Conservation (phyloP, 257 asterid species). For the Scutellaria baicalensis region DNA sequence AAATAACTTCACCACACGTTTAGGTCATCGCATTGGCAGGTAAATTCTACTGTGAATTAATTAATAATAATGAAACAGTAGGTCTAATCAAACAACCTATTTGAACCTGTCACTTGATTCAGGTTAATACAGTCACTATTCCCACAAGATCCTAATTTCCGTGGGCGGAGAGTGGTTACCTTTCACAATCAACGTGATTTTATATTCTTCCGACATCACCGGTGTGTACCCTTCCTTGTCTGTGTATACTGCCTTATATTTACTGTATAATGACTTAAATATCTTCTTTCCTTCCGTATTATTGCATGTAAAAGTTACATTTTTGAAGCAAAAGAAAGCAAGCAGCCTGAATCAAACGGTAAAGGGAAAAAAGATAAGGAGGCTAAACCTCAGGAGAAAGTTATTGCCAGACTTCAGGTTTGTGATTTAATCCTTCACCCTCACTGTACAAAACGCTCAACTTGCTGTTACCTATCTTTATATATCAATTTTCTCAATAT, state of each 20-base stretch:
- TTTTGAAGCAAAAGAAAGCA: conserved; percentile 67
- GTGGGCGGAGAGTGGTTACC: conserved; percentile 89
- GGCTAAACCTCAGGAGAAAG: conserved; percentile 37
- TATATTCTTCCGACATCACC: conserved; percentile 90
- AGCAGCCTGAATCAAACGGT: conserved; percentile 42
- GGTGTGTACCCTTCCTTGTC: conserved; percentile 34
- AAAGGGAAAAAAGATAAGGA: conserved; percentile 27
- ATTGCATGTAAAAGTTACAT: conserved; percentile 51
- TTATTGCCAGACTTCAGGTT: conserved; percentile 87
- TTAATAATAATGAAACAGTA: not conserved
- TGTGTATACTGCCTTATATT: not conserved
- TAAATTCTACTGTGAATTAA: conserved; percentile 12
- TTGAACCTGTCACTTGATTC: not conserved
- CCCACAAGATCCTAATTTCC: conserved; percentile 86
- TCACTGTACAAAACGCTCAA: not conserved
- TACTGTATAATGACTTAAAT: not conserved
- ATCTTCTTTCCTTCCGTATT: conserved; percentile 1
- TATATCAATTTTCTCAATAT: not conserved
- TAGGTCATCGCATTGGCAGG: conserved; percentile 98
- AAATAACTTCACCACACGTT: conserved; percentile 83
- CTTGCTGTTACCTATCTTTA: not conserved
- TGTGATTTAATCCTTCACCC: conserved; percentile 21
- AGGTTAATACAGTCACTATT: conserved; percentile 84
- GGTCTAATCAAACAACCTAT: not conserved
- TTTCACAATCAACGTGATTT: conserved; percentile 97